These are phyloP conservation scores for Aspergillus quadricinctus DNA, from an alignment of 2,329 filamentous ascomycete species.

Conservation along the genomic window DNA sequence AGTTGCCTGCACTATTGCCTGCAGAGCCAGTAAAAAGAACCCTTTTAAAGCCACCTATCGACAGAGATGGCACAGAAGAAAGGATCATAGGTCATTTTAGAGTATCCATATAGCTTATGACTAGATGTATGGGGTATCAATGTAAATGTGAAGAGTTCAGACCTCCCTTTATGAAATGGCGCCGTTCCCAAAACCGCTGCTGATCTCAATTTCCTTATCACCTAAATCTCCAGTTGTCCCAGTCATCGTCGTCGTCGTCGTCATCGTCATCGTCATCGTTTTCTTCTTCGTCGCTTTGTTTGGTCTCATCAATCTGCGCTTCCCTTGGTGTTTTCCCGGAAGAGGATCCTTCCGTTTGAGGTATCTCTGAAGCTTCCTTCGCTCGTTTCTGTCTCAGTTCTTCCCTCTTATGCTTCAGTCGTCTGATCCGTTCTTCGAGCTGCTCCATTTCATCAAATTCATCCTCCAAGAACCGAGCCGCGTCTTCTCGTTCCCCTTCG, in stretches of 20 bases:
- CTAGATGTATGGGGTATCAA: slow-evolving; percentile 31
- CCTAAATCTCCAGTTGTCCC: slow-evolving; percentile 43
- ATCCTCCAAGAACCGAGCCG: slow-evolving; percentile 65
- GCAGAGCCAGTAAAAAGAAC: neutral
- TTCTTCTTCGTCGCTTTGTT: slow-evolving; percentile 37
- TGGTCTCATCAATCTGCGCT: slow-evolving; percentile 30
- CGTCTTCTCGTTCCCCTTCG: slow-evolving; percentile 72
- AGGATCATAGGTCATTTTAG: slow-evolving; percentile 13
- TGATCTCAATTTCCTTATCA: slow-evolving; percentile 17
- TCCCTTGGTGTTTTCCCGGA: slow-evolving; percentile 21
- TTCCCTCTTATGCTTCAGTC: slow-evolving; percentile 67
- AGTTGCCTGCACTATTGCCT: neutral
- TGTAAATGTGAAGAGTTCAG: slow-evolving; percentile 25
- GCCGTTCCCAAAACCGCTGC: slow-evolving; percentile 16
- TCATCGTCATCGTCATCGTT: slow-evolving; percentile 30
- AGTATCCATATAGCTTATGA: slow-evolving; percentile 18
- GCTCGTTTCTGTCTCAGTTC: slow-evolving; percentile 50
- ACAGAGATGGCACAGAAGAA: slow-evolving; percentile 5
- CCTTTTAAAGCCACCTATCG: neutral
- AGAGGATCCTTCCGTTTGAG: slow-evolving; percentile 21
- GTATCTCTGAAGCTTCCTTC: slow-evolving; percentile 23
- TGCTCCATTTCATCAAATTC: slow-evolving; percentile 82
- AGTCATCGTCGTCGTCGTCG: slow-evolving; percentile 55
- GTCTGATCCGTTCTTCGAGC: slow-evolving; percentile 66
- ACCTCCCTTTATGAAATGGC: slow-evolving; percentile 22